Evolutionary conservation across 257 asterid genomes (phyloP).

Genomic region (Solanum clarkiae): DNA sequence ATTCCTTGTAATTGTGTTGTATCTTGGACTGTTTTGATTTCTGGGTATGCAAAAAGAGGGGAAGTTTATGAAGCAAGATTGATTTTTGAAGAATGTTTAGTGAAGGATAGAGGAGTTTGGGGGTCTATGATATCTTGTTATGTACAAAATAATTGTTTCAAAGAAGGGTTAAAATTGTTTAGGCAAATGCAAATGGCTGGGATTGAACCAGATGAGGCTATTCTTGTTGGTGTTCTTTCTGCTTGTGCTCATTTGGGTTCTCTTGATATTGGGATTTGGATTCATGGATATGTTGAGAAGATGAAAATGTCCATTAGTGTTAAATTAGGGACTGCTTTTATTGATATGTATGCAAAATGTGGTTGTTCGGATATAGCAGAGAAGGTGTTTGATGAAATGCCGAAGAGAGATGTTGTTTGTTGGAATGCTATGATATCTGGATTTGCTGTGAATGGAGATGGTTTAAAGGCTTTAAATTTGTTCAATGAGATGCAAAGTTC

Average conservation of each 20-base stretch:
- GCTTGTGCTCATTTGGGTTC: no score
- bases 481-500: conserved; percentile 39
- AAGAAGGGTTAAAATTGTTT: no score
- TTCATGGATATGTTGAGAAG: conserved; percentile 34
- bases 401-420: conserved; percentile 36
- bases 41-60: conserved; percentile 45
- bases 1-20: conserved; percentile 37
- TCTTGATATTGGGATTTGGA: conserved; percentile 58
- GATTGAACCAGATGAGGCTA: no score
- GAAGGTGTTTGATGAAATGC: conserved; percentile 47
- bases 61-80: conserved; percentile 44
- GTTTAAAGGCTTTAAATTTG: no score
- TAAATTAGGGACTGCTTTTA: conserved; percentile 44
- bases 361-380: conserved; percentile 47
- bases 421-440: no score
- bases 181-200: no score
- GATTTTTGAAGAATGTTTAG: conserved; percentile 47
- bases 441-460: no score
- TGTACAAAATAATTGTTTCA: no score
- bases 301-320: conserved; percentile 12
- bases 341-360: conserved; percentile 60
- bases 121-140: conserved; percentile 69
- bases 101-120: conserved; percentile 64
- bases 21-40: conserved; percentile 61
- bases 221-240: no score